Evolutionary conservation across 1,284 basidiomycete genomes (phyloP), one percentile per base, ranked within the genome.

Genomic region (Neolentinus lepideus): DNA sequence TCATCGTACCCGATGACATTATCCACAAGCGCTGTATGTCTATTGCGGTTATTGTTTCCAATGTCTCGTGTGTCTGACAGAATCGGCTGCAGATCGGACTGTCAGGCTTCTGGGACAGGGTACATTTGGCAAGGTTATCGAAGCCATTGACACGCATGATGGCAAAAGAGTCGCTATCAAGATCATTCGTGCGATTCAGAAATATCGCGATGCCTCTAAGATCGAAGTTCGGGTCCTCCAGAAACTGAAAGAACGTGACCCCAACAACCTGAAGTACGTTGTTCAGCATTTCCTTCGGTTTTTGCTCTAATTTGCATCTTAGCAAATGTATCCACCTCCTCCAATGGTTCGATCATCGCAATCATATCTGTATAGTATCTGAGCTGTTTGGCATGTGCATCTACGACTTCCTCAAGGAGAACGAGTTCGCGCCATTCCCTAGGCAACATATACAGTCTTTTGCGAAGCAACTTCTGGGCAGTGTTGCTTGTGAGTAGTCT

Each of bases 341-440:
- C 51, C 85, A 94, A 65, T 94, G 88, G 79, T 99, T 99, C 71
- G 95, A 98, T 75, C 94, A 92, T 72, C 85, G 92, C 62, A 98
- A 98, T 73, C 97, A 99, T 71, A 95, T 98, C 63, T 99, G 97
- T 70, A 80, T 99, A 45, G 97, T 99, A 48, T 95, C 95, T 6
- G 96, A 98, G 69, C 80, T 99, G 33, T 80, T 98, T 52, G 94
- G 94, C 61, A 93, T 95, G 86, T 98, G 94, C 71, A 92, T 99
- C 22, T 99, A 98, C 68, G 97, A 99, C 69, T 99, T 99, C 69
- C 79, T 99, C 64, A 99, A 98, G 77, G 93, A 97, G 67, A 99
- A 99, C 73, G 84, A 90, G 59, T 99, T 98, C 72, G 85, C 91
- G 51, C 94, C 97, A 1, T 99, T 99, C 71, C 96, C 96, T 55